A percentile compares a stretch with the other conserved stretches of the same genome.
These are phyloP conservation scores for Pelargonium myrrhifolium DNA, from an alignment of 441 rosid species.

Conservation along the genomic window DNA sequence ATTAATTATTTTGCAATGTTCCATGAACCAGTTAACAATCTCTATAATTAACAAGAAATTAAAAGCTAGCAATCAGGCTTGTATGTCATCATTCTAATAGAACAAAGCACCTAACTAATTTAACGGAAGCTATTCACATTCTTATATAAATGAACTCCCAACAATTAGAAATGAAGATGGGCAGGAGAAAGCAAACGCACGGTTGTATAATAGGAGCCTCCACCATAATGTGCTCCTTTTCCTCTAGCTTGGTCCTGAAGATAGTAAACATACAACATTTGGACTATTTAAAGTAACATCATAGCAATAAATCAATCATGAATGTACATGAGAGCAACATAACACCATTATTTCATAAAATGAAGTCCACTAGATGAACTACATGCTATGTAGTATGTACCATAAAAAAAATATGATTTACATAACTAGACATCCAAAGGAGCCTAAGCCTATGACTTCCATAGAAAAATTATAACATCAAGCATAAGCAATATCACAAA, in stretches of 20 bases:
- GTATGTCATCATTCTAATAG: neutral
- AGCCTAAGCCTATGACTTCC: neutral
- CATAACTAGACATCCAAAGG: neutral
- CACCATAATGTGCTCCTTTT: constrained; percentile 1
- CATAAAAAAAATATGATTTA: neutral
- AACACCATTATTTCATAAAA: neutral
- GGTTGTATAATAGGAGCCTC: constrained; percentile 1
- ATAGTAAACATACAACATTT: neutral
- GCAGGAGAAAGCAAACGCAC: neutral
- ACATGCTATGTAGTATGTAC: neutral
- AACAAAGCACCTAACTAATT: no score
- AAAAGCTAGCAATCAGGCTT: neutral
- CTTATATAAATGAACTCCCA: neutral
- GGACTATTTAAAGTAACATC: neutral
- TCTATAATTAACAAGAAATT: neutral
- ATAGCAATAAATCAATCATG: neutral
- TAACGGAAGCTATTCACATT: no score
- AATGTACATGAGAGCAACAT: neutral
- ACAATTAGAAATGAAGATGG: neutral
- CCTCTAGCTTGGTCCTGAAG: constrained; percentile 6
- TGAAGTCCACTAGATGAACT: neutral
- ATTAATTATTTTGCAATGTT: no score
- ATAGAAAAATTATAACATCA: neutral
- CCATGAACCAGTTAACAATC: neutral
- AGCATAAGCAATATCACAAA: neutral